phyloP scores from a whole-genome alignment of 768 basidiomycete genomes.

The Agrocybe praecox region DNA sequence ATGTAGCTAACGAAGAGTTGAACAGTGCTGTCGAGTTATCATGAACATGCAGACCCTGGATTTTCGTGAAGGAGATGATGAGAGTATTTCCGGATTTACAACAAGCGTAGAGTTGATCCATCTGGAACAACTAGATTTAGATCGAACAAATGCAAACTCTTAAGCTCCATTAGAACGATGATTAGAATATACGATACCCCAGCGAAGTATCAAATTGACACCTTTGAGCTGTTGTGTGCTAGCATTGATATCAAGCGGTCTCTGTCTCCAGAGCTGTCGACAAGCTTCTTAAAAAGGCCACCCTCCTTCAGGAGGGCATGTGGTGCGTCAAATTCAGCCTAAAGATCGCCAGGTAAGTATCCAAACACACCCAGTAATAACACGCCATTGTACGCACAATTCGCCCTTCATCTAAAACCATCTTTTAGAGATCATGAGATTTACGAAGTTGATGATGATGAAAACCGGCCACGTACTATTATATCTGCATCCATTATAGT shows the following conservation, averaged over 20 bases:
- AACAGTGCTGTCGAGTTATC: too few species aligned
- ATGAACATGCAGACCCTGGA: too few species aligned
- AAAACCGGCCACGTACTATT: constrained; percentile 31
- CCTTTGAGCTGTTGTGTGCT: not conserved
- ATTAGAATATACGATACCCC: too few species aligned
- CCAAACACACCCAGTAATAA: too few species aligned
- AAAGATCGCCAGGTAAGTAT: not conserved
- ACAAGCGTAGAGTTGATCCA: too few species aligned
- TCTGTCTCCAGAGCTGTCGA: constrained; percentile 5
- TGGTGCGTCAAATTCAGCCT: constrained; percentile 14
- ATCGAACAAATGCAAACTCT: too few species aligned
- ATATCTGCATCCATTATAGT: constrained; percentile 70
- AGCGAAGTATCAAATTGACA: too few species aligned
- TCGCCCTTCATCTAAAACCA: constrained; percentile 53
- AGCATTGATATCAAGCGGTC: not conserved
- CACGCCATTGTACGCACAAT: constrained; percentile 32
- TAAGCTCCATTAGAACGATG: too few species aligned
- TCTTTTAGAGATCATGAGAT: constrained; percentile 20
- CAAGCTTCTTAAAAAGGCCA: constrained; percentile 6
- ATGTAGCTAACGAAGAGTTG: too few species aligned
- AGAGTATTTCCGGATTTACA: too few species aligned
- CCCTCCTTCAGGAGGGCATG: not conserved
- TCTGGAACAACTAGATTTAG: too few species aligned
- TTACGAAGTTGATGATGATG: not conserved
- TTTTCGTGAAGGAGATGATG: too few species aligned